Base-by-base conservation (phyloP, 352 stramenopile genomes). In the Phytopythium cucurbitacearum region DNA sequence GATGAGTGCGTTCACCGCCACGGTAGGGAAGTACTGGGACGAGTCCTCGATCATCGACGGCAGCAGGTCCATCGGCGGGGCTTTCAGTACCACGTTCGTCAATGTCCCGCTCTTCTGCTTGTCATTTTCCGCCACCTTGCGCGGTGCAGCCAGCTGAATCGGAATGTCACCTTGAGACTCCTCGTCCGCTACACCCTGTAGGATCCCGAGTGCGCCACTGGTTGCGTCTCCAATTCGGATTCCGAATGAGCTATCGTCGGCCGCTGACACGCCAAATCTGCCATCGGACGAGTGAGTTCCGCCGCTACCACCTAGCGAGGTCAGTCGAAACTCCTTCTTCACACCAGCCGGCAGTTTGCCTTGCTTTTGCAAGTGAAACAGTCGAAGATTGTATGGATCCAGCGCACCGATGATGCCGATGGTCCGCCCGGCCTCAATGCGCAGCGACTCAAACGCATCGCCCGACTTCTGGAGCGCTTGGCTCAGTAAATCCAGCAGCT, bases 1-100 rank as follows among this genome's bases (percentile, higher is more conserved):
- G 55, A 98, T 98, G 33, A 99, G 76, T 28, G 96, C 94, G 59
- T 99, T 96, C 32, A 98, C 90, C 12, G 95, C 93, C 8, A 99
- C 95, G 3, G 95, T 97, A 8, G 96, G 95, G 74, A 98, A 99
- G 62, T 98, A 99, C 59, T 97, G 89, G 39, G 94, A 88, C 35
- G 94, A 84, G 45, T 95, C 82, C 5, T 70, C 63, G 40, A 91
- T 87, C 80, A 91, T 93, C 1, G 85, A 93, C 32, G 82, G 82
- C 36, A 94, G 47, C 12, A 94, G 62, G 44, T 94, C 82, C 37
- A 89, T 77, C 2, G 80, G 80, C 10, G 85, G 80, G 1, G 83
- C 60, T 37, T 88, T 73, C 51, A 91, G 59, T 34, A 71, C 71
- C 16, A 90, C 69, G 50, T 73, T 79, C 7, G 74, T 83, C 37